A percentile compares a stretch with the other conserved stretches of the same genome.
Evolutionary conservation across 768 basidiomycete species (phyloP).

Genomic region (Amanita brunnescens): DNA sequence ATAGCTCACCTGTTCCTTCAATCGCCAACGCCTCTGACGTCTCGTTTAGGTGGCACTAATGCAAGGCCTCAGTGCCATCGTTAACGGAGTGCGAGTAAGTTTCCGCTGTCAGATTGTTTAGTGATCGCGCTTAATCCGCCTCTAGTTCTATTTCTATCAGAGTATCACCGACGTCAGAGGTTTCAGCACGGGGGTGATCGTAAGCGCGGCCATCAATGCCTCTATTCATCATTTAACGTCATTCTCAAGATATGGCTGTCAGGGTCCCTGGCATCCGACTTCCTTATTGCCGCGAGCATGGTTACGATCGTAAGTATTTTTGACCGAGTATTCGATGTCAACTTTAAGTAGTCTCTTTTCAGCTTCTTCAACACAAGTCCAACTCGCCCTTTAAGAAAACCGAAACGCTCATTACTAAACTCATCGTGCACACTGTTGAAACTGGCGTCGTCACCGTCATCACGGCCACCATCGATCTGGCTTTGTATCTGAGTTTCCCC

Average conservation of each 20-base stretch:
- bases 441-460: constrained; percentile 4
- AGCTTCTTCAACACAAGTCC: not conserved
- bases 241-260: not conserved
- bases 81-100: not conserved
- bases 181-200: constrained; percentile 1
- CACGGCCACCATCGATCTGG: constrained; percentile 1
- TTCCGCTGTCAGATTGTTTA: not conserved
- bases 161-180: not conserved
- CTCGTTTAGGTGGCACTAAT: not conserved
- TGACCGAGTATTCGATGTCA: not conserved
- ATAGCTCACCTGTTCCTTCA: not conserved
- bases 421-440: constrained; percentile 2
- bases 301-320: constrained; percentile 8
- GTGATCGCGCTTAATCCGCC: not conserved
- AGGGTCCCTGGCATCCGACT: constrained; percentile 9
- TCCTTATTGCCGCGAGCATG: constrained; percentile 12
- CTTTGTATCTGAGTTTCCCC: not conserved
- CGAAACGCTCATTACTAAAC: not conserved
- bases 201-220: not conserved
- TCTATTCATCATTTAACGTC: not conserved
- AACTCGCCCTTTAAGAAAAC: not conserved
- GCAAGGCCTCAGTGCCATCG: constrained; percentile 3
- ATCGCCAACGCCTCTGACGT: not conserved
- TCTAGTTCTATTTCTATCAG: not conserved
- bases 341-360: not conserved